Base-by-base conservation (phyloP, 805 yeast genomes). In the Komagataella pastoris region DNA sequence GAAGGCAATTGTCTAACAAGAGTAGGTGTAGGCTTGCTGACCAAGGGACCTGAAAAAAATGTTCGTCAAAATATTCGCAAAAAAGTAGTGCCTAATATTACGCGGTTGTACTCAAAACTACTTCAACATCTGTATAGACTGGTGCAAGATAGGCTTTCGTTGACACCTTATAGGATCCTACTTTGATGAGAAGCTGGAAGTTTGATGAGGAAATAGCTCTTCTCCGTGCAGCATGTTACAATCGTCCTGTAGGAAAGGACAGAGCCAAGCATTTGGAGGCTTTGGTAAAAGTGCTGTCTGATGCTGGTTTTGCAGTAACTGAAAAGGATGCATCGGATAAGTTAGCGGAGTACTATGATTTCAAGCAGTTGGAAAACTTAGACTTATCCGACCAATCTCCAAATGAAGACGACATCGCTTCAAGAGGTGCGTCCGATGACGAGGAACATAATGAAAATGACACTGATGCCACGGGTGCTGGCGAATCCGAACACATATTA, bases 211-310 rank as follows among this genome's bases (percentile, higher is more conserved):
- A 85, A 59, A 77, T 79, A 40, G 70, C 72, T 54, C 71, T 85
- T 23, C 76, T 83, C 57, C 68, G 77, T 51, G 76, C 85, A 49
- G 71, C 83, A 1, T 79, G 88, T 56, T 80, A 76, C 58, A 73
- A 71, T 66, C 82, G 81, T 61, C 93, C 93, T 0, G 82, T 81
- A 0, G 95, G 95, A 1, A 60, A 62, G 36, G 59, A 69, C 51
- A 74, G 71, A 51, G 68, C 69, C 52, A 66, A 57, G 66, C 79
- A 64, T 53, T 74, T 60, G 63, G 69, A 55, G 57, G 66, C 49
- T 61, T 77, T 58, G 58, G 69, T 63, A 55, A 68, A 57, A 54
- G 64, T 46, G 49, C 55, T 59, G 47, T 55, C 47, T 50, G 55
- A 19, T 54, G 56, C 12, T 36, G 40, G 47, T 6, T 66, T 77